phyloP scores from a whole-genome alignment of 139 green algal genomes.

The Spirogloea muscicola region DNA sequence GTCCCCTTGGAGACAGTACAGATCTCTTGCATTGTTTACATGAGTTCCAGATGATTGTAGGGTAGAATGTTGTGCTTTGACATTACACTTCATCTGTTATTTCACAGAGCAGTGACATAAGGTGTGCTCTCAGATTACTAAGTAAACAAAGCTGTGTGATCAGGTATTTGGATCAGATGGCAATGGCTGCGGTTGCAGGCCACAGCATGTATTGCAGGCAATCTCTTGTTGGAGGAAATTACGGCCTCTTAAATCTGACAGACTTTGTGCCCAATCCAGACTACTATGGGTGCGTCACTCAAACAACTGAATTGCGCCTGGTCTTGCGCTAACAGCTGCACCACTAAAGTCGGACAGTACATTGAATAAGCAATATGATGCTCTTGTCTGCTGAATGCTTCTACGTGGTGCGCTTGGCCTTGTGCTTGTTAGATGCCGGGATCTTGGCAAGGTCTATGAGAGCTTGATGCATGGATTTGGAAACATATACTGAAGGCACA shows the following conservation, averaged over 20 bases:
- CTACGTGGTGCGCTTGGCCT: not conserved
- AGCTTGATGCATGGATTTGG: not conserved
- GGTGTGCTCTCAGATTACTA: too few species aligned
- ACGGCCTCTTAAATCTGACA: conserved; percentile 8
- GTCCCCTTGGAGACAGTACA: too few species aligned
- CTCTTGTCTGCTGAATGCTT: not conserved
- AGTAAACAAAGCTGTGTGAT: not conserved
- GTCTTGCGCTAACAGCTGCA: not conserved
- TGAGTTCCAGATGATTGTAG: too few species aligned
- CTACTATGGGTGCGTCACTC: conserved; percentile 20
- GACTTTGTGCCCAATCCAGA: conserved; percentile 11
- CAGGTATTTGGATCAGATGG: conserved; percentile 27
- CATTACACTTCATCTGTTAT: too few species aligned
- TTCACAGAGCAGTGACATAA: too few species aligned
- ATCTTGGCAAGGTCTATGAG: not conserved
- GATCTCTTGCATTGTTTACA: too few species aligned
- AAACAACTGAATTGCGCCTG: too few species aligned
- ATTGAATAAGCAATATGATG: not conserved
- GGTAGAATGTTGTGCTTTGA: too few species aligned
- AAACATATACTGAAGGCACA: not conserved
- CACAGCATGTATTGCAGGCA: conserved; percentile 22
- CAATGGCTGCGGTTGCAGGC: not conserved
- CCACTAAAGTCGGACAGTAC: not conserved
- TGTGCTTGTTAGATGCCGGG: not conserved
- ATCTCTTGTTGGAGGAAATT: conserved; percentile 38